Percentiles rank a stretch among this genome's conserved stretches.
Conservation (phyloP, 176 grass and related monocot species). For the Ananas comosus region DNA sequence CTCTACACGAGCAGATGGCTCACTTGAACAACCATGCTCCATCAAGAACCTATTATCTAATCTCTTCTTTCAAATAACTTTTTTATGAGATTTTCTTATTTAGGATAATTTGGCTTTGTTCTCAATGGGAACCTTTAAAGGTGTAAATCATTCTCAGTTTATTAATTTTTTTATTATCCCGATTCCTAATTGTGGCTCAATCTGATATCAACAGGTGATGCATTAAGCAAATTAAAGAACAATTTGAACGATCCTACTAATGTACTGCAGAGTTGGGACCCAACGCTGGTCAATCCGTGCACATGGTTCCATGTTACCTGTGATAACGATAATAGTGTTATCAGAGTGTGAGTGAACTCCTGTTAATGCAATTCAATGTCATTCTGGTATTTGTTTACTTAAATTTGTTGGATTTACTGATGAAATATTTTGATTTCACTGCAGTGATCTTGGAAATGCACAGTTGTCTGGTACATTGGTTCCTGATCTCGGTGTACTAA, state of each 20-base stretch:
- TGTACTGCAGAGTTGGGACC: constrained; percentile 72
- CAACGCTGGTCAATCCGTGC: constrained; percentile 60
- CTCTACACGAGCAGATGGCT: no score
- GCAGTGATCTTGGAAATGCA: constrained; percentile 77
- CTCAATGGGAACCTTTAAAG: not conserved
- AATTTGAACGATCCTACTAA: constrained; percentile 49
- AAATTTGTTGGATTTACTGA: not conserved
- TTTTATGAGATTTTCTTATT: not conserved
- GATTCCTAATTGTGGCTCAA: not conserved
- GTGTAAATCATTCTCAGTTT: not conserved
- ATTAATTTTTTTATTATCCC: not conserved
- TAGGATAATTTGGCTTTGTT: not conserved
- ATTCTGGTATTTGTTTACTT: not conserved
- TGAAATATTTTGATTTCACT: constrained; percentile 12
- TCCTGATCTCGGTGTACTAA: constrained; percentile 46
- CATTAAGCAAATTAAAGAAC: constrained; percentile 39
- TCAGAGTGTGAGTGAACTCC: constrained; percentile 54
- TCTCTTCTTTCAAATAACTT: no score
- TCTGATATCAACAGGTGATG: constrained; percentile 47
- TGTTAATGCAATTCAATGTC: not conserved
- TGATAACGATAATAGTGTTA: constrained; percentile 54
- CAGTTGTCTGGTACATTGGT: constrained; percentile 56
- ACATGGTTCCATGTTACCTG: constrained; percentile 85
- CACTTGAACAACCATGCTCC: no score
- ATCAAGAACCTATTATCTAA: no score